Evolutionary conservation across 768 basidiomycete species (phyloP), one percentile per base, ranked within the genome.

Genomic region (Tylopilus vinaceipallidus): DNA sequence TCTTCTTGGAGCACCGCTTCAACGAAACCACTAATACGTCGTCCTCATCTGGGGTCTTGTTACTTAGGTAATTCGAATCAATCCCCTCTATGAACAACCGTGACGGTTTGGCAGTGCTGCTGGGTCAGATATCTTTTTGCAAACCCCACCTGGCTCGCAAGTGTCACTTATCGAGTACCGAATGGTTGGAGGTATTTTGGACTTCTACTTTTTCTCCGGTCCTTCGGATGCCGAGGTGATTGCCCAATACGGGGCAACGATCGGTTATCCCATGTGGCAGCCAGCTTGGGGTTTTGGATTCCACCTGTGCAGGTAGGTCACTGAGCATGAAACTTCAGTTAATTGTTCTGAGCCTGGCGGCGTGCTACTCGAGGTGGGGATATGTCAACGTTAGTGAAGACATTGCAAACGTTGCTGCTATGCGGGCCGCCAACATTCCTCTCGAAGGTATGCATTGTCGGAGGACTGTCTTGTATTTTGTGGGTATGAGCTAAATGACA

Each of bases 201-300:
- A 90, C 66, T 81, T 91, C 55, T 90, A 89, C 72, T 89, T 87
- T 69, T 77, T 90, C 62, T 79, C 81, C 16, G 84, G 84, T 0
- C 51, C 80, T 19, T 40, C 58, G 17, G 61, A 82, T 22, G 70
- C 71, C 38, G 65, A 67, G n/a, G 88, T 88, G 9, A 77, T 86
- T 42, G 77, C 84, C 52, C 88, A 91, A 64, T 87, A 90, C 57
- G 79, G 82, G 5, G 75, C 71, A 30, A 68, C 81, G n/a, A 74
- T 86, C 23, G 88, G 88, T 4, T 69, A 79, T 33, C 86, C 88
- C 3, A 79, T 78, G 26, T 83, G 85, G 79, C 81, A 83, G 61
- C 88, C 87, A 3, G 73, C 73, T 32, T 91, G 86, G 84, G 81
- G 80, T 5, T 86, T 90, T 60, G 88, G 88, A 7, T 88, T 88